Base-by-base conservation (phyloP, 2,329 filamentous ascomycete genomes). In the Hortaea werneckii region DNA sequence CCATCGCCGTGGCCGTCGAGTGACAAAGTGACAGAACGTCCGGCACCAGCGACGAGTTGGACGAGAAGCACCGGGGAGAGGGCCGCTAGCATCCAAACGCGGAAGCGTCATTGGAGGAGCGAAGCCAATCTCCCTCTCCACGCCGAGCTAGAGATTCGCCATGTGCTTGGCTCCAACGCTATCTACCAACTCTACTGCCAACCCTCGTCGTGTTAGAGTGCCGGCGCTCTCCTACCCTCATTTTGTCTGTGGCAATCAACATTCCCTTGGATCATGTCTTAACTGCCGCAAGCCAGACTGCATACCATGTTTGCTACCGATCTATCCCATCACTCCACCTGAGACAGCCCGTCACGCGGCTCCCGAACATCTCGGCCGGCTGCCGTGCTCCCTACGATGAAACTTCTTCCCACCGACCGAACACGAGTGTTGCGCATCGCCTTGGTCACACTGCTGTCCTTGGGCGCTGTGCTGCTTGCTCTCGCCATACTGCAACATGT, bases 401-500 rank as follows among this genome's bases (percentile, higher is more conserved):
- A 35, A n/a, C 32, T 35, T n/a, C 32, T 35, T n/a, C 32, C 32
- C 32, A 35, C n/a, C 32, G 32, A 35, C 32, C 32, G 32, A 9
- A 11, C 20, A 9, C 37, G 37, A 9, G 8, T 40, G 9, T 13
- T 40, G 20, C 37, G 37, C 37, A 11, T 40, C n/a, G 20, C 37
- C 20, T 2, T 26, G 8, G 10, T 40, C 8, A 13, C 37, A 10
- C n/a, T 40, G 9, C 37, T 40, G 13, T 12, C n/a, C 20, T 9
- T 38, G 30, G 40, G 27, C n/a, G 40, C 13, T 7, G 20, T 47
- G 7, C 8, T 41, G 6, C 29, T 50, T 3, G 7, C 30, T n/a
- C 34, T 60, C 29, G 44, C 56, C 12, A 29, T 59, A 5, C 37
- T 57, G 5, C 56, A 61, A 39, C 58, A 58, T 38, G 48, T 52